These are phyloP conservation scores for Coemansia sp. DNA, from an alignment of 371 early-diverging fungal species.

Conservation along the genomic window DNA sequence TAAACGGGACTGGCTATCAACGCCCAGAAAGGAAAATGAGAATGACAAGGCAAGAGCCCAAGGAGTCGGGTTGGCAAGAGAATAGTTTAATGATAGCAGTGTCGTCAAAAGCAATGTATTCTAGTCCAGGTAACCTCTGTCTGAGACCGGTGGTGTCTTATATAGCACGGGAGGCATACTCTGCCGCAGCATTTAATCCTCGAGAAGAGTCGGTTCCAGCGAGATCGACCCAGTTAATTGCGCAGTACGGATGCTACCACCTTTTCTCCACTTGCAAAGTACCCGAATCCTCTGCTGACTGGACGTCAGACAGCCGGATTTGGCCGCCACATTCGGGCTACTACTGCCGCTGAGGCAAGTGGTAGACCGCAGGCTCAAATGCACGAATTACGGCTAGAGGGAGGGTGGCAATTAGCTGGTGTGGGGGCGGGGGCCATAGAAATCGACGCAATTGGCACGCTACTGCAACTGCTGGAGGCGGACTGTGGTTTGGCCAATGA, in stretches of 20 bases:
- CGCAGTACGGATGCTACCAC: constrained; percentile 6
- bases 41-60: neutral
- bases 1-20: no score
- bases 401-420: constrained; percentile 1
- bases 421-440: neutral
- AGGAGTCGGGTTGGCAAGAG: neutral
- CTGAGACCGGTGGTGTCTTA: neutral
- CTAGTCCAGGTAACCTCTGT: no score
- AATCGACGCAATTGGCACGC: neutral
- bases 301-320: neutral
- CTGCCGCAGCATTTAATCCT: neutral
- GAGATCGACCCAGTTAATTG: neutral
- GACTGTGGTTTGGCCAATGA: neutral
- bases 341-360: neutral
- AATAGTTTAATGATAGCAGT: neutral
- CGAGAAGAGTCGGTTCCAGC: neutral
- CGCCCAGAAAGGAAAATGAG: no score
- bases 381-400: neutral
- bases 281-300: neutral
- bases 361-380: neutral
- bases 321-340: constrained; percentile 3
- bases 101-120: constrained; percentile 1
- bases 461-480: neutral
- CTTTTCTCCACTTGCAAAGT: neutral
- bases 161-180: neutral